Percentiles rank a stretch among this genome's conserved stretches.
These are phyloP conservation scores for Populus hybrid DNA, from an alignment of 441 rosid species.

Conservation along the genomic window DNA sequence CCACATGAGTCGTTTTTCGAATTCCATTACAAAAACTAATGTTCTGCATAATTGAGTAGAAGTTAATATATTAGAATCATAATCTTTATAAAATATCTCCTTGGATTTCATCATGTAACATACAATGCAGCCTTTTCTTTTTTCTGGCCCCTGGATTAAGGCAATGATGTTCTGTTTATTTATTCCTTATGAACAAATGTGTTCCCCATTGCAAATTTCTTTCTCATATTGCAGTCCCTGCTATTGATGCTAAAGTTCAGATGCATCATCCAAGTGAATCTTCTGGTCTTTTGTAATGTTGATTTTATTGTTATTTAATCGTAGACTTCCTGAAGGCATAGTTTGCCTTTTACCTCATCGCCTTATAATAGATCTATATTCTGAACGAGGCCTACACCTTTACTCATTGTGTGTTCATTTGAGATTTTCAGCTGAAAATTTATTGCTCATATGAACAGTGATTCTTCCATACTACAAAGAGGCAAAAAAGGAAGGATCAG, in stretches of 20 bases:
- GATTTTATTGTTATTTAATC: background rate
- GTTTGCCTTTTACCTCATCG: background rate
- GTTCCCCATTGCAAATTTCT: background rate
- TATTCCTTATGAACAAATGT: background rate
- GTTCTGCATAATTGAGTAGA: background rate
- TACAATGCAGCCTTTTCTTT: background rate
- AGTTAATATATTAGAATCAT: background rate
- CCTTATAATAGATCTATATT: background rate
- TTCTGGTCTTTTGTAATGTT: background rate
- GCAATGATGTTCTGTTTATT: background rate
- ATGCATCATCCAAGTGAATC: background rate
- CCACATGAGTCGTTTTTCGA: background rate
- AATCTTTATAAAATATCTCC: background rate
- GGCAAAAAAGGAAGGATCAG: slow-evolving; percentile 40
- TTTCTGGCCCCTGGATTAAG: background rate
- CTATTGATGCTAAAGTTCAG: background rate
- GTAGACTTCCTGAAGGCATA: background rate
- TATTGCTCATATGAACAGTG: slow-evolving; percentile 43
- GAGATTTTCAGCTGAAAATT: slow-evolving; percentile 12
- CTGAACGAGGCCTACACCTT: background rate
- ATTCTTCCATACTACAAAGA: slow-evolving; percentile 82
- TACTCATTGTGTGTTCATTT: background rate
- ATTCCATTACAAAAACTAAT: background rate
- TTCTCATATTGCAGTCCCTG: background rate
- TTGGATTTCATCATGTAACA: background rate